A percentile compares a stretch with the other conserved stretches of the same genome.
Evolutionary conservation across 805 yeast genomes (phyloP).

Genomic region (Candida verbasci): DNA sequence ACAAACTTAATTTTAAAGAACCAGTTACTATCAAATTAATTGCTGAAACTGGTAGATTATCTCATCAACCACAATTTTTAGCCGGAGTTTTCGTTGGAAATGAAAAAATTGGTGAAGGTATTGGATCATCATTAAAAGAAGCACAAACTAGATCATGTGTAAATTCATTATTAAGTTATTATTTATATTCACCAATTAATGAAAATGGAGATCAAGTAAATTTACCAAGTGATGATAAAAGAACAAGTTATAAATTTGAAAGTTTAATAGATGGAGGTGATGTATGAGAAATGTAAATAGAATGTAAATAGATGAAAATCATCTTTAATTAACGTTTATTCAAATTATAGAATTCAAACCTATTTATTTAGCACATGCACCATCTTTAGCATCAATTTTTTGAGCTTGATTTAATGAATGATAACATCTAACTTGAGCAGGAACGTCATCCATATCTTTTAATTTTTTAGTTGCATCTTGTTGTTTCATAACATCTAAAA

Average conservation of each 20-base stretch:
- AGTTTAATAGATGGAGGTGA: constrained; percentile 42
- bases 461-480: constrained; percentile 9
- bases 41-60: constrained; percentile 89
- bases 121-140: constrained; percentile 84
- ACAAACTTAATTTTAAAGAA: constrained; percentile 63
- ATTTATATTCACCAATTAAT: constrained; percentile 78
- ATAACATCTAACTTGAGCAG: constrained; percentile 12
- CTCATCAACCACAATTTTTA: constrained; percentile 79
- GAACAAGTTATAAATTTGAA: constrained; percentile 28
- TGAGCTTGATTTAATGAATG: constrained; percentile 7
- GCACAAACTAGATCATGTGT: constrained; percentile 92
- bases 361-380: constrained; percentile 10
- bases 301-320: constrained; percentile 3
- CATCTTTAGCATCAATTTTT: constrained; percentile 4
- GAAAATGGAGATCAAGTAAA: constrained; percentile 36
- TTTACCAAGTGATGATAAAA: constrained; percentile 54
- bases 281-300: constrained; percentile 14
- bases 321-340: not conserved
- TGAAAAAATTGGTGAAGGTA: constrained; percentile 87
- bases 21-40: constrained; percentile 75
- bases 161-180: constrained; percentile 86
- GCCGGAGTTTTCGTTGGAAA: constrained; percentile 89
- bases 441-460: constrained; percentile 9
- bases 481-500: constrained; percentile 9
- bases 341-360: not conserved